These are phyloP conservation scores for Komagataella mondaviorum DNA, from an alignment of 805 yeast genomes.

Conservation along the genomic window DNA sequence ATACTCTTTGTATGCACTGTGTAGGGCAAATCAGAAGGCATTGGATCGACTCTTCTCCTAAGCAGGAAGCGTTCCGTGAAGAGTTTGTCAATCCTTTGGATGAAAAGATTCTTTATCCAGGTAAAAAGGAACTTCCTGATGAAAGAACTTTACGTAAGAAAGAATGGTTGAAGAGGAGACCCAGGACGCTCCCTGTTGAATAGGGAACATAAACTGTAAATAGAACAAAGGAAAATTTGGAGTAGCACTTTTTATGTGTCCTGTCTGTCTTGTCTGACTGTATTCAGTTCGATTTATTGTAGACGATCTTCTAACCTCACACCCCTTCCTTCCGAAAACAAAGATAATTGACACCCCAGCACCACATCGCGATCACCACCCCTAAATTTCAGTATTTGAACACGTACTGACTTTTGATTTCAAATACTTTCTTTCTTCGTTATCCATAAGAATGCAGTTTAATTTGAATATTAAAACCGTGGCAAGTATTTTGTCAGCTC, in stretches of 20 bases:
- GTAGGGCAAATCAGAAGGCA: conserved; percentile 65
- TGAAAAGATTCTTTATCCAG: conserved; percentile 59
- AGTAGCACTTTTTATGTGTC: background rate
- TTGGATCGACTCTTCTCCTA: conserved; percentile 33
- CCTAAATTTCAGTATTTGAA: background rate
- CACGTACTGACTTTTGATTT: background rate
- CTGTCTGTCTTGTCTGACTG: background rate
- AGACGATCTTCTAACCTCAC: too few species aligned
- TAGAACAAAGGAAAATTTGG: background rate
- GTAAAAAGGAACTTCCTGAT: conserved; percentile 36
- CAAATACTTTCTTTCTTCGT: background rate
- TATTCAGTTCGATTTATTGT: background rate
- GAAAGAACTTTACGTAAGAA: conserved; percentile 35
- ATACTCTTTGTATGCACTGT: conserved; percentile 88
- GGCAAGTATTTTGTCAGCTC: conserved; percentile 15
- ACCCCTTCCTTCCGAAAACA: too few species aligned
- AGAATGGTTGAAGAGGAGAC: conserved; percentile 42
- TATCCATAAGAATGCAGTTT: conserved; percentile 1
- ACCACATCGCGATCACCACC: background rate
- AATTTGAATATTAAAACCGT: background rate
- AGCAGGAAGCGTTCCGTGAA: conserved; percentile 16
- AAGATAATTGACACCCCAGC: background rate
- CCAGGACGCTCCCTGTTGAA: conserved; percentile 40
- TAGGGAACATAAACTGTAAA: conserved; percentile 9
- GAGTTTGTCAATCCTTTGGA: conserved; percentile 44